Evolutionary conservation across 1,284 basidiomycete species (phyloP), one percentile per base, ranked within the genome.

Genomic region (Porodaedalea pini): DNA sequence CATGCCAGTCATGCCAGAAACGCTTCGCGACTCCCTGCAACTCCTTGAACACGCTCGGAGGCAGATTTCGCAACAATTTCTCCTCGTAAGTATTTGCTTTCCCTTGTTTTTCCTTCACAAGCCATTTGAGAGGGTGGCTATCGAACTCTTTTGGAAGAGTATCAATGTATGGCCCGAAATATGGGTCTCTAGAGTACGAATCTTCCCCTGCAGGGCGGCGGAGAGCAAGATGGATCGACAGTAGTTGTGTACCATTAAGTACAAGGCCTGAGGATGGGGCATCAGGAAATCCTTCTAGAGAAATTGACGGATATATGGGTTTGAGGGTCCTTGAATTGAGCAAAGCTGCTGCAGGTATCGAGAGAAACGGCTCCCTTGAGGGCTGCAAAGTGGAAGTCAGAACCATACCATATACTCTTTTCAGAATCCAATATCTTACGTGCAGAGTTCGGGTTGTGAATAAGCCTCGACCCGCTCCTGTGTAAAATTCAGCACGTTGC

Each of bases 91-190:
- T 50, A 36, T 34, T 19, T 17, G 44, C 34, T 25, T 55, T 41
- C 52, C 49, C 59, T 23, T 51, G 50, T 23, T 66, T 61, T 48
- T 65, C 63, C 50, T 72, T 71, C 40, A 84, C 73, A n/a, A 81
- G 63, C 88, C 89, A 90, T 11, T 82, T 80, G 13, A 94, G 73
- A 8, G 92, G 92, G 73, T 94, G 92, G 59, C 69, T 77, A 58
- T 72, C 76, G 67, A 94, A 93, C 37, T 82, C 71, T 54, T 68
- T 67, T 2, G 92, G 92, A 15, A 95, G 71, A 0, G 82, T 78
- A 0, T 84, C 83, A 54, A 94, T 83, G 66, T 92, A 94, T 2
- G 85, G 81, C 21, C 84, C 82, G 71, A 89, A 94, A n/a, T 69
- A 67, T 58, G 79, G 75, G 63, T 91, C 84, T 19, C 60, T 57